Evolutionary conservation across 176 grass and related monocot genomes (phyloP).

Genomic region (Rhynchospora tenuis): DNA sequence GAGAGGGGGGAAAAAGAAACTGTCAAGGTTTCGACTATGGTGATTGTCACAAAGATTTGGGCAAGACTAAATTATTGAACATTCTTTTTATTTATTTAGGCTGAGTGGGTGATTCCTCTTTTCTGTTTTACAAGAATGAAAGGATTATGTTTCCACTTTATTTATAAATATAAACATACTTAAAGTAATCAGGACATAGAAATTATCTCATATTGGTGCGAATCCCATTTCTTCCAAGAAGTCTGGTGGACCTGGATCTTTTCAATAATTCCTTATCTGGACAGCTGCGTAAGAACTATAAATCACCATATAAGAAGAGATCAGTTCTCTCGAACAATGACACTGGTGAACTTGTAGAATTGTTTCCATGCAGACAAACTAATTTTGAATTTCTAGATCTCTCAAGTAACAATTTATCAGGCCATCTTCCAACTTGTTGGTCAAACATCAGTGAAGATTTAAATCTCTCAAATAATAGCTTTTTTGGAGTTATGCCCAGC

Average conservation of each 20-base stretch:
- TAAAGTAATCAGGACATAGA: no score
- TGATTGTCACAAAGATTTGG: no score
- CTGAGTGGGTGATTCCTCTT: no score
- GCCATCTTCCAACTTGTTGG: background rate
- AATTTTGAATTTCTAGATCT: background rate
- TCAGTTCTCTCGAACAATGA: background rate
- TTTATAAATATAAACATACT: no score
- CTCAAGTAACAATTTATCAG: constrained; percentile 1
- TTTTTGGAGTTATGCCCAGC: background rate
- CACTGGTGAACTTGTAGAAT: background rate
- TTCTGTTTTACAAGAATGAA: no score
- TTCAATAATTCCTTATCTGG: background rate
- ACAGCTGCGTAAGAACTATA: background rate
- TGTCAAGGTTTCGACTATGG: no score
- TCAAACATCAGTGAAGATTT: background rate
- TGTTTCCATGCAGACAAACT: constrained; percentile 13
- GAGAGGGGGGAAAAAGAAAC: no score
- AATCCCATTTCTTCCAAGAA: background rate
- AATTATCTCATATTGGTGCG: no score
- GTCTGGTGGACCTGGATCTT: background rate
- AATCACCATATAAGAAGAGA: background rate
- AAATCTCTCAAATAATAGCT: constrained; percentile 1
- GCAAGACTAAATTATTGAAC: no score
- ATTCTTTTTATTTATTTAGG: no score
- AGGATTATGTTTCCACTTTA: no score